Conservation (phyloP, 2,329 filamentous ascomycete genomes). For the Apiospora rasikravindrae region DNA sequence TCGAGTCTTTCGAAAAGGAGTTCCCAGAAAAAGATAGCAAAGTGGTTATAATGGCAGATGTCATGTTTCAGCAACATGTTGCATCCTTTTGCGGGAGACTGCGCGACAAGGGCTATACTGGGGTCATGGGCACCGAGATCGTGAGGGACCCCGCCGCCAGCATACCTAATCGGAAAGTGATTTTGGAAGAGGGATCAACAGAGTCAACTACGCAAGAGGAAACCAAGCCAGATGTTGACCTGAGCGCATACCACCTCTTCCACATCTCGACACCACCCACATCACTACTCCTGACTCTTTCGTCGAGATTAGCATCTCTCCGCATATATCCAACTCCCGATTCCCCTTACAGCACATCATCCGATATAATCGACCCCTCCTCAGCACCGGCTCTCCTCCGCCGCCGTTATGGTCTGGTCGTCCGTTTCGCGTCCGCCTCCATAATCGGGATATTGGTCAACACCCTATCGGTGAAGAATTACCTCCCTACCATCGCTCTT, state of each 20-base stretch:
- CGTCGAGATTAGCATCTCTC: conserved; percentile 78
- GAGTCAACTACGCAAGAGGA: conserved; percentile 44
- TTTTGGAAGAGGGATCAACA: conserved; percentile 26
- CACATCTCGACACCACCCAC: conserved; percentile 83
- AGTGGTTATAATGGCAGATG: conserved; percentile 84
- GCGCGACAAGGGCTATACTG: conserved; percentile 67
- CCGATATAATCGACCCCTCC: conserved; percentile 45
- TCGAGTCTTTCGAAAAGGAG: conserved; percentile 67
- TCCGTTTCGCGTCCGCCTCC: conserved; percentile 77
- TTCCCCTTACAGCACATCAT: conserved; percentile 53
- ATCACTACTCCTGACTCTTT: conserved; percentile 84
- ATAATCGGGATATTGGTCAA: conserved; percentile 96
- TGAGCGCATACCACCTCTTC: conserved; percentile 77
- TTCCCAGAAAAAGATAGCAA: conserved; percentile 66
- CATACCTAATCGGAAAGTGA: conserved; percentile 78
- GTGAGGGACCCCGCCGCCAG: conserved; percentile 78
- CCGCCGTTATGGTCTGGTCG: conserved; percentile 86
- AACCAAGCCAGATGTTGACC: conserved; percentile 38
- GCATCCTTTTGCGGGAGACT: conserved; percentile 60
- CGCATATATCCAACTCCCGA: conserved; percentile 73
- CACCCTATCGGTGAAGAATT: conserved; percentile 90
- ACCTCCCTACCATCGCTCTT: conserved; percentile 78
- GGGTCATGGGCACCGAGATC: conserved; percentile 73
- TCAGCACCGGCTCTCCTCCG: conserved; percentile 66
- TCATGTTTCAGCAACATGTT: conserved; percentile 83